Evolutionary conservation across 2,329 filamentous ascomycete species (phyloP).

Genomic region (Fusarium sp.): DNA sequence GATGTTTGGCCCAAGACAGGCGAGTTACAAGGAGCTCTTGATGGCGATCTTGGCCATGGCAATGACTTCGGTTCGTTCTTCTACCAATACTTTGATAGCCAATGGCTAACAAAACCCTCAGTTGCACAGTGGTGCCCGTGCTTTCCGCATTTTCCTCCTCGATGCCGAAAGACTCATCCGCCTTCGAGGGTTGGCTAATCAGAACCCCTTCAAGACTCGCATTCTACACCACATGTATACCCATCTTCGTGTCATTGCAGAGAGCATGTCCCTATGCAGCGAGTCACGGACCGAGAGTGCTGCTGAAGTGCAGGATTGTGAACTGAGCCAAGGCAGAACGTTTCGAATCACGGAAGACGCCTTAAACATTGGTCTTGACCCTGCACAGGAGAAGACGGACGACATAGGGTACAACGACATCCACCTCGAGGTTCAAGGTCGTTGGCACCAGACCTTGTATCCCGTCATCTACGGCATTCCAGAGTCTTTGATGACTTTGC

Average conservation of each 20-base stretch:
- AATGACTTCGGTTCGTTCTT: conserved; percentile 33
- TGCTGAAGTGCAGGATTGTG: neutral
- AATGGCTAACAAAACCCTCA: neutral
- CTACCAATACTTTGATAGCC: fast-evolving
- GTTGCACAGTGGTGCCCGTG: conserved; percentile 30
- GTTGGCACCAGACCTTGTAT: conserved; percentile 53
- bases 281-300: neutral
- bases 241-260: conserved; percentile 56
- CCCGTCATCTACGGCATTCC: conserved; percentile 57
- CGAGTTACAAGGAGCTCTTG: conserved; percentile 56
- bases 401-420: conserved; percentile 56
- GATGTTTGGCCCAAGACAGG: conserved; percentile 45
- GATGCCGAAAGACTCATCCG: conserved; percentile 56
- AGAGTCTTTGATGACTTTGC: conserved; percentile 51
- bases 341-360: conserved; percentile 45
- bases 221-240: conserved; percentile 59
- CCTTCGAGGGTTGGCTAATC: conserved; percentile 47
- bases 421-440: conserved; percentile 52
- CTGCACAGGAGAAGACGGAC: conserved; percentile 43
- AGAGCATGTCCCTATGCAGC: conserved; percentile 48
- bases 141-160: conserved; percentile 45
- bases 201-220: conserved; percentile 53
- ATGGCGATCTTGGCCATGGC: conserved; percentile 52
- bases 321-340: conserved; percentile 26
- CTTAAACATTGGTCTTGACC: conserved; percentile 44